Evolutionary conservation across 2,329 filamentous ascomycete species (phyloP), one percentile per base, ranked within the genome.

Genomic region (Diaporthe citrichinensis): DNA sequence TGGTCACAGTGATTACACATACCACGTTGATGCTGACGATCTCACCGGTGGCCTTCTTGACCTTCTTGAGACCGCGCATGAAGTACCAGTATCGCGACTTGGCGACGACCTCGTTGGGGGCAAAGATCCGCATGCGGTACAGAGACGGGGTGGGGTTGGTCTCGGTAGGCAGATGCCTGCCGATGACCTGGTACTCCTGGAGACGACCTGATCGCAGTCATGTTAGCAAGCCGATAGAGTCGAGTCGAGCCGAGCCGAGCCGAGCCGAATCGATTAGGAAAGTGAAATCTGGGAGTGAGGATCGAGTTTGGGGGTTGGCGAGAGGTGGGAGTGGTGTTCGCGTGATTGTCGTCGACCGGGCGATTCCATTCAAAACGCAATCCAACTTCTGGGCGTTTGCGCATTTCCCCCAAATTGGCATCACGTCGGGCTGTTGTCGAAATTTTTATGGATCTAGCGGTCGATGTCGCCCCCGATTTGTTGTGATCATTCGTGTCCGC

Each of bases 1-100:
- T 71, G 53, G 53, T 46, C 65, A 36, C 57, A 68, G 67, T 72
- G 58, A 73, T 75, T 36, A 58, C 36, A 90, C 94, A 84, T 93
- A 98, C 96, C 91, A 93, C 90, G 91, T 98, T 98, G 90, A 98
- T 88, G 88, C 92, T 94, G 87, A 99, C 95, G 86, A 99, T 98
- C 94, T 99, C 97, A 88, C 97, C 97, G 86, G 97, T 98, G 86
- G 96, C 94, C 95, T 99, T 99, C 96, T 99, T 99, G 91, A 99
- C 95, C 94, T 99, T 99, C 87, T 95, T 94, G 85, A 99, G 92
- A 92, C 98, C 97, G 89, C 95, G 95, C 88, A 99, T 90, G 93
- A 99, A 99, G 93, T 99, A 99, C 97, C 97, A 99, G 94, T 98
- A 99, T 86, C 97, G 95, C 87, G 96, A 98, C 94, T 99, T 99